Conservation (phyloP, 1,284 basidiomycete genomes). For the Heterobasidion irregulare region DNA sequence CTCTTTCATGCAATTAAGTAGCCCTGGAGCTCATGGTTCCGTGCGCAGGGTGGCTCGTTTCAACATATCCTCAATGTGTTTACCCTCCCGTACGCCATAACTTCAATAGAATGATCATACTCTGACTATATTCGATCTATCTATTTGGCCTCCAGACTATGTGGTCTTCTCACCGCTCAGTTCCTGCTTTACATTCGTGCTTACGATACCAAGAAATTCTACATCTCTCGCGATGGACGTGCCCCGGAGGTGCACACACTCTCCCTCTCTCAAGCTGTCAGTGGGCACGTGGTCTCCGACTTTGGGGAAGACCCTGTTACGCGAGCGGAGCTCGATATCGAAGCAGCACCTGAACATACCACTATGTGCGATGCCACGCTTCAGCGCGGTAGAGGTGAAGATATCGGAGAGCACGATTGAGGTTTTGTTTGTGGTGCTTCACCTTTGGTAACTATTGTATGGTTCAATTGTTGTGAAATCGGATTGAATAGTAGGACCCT, state of each 20-base stretch:
- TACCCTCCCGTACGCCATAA: slow-evolving; percentile 14
- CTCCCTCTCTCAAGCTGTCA: not conserved
- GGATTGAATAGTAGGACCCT: no score
- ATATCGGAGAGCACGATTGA: no score
- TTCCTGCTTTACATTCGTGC: not conserved
- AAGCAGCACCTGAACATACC: not conserved
- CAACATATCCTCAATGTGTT: slow-evolving; percentile 22
- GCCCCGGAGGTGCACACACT: not conserved
- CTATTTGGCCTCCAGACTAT: not conserved
- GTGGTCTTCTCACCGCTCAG: not conserved
- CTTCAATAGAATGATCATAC: no score
- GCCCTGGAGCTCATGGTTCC: not conserved
- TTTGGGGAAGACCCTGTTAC: not conserved
- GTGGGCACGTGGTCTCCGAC: not conserved
- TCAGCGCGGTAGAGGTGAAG: no score
- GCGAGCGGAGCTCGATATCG: not conserved
- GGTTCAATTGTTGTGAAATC: no score
- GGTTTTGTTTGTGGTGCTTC: no score
- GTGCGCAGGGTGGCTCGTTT: slow-evolving; percentile 14
- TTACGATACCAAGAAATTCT: not conserved
- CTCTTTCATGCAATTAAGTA: not conserved
- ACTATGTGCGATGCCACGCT: no score
- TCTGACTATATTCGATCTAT: no score
- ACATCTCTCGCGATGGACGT: not conserved
- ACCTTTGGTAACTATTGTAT: no score